Evolutionary conservation across 2,329 filamentous ascomycete genomes (phyloP), one percentile per base, ranked within the genome.

Genomic region (Diaporthe humulicola): DNA sequence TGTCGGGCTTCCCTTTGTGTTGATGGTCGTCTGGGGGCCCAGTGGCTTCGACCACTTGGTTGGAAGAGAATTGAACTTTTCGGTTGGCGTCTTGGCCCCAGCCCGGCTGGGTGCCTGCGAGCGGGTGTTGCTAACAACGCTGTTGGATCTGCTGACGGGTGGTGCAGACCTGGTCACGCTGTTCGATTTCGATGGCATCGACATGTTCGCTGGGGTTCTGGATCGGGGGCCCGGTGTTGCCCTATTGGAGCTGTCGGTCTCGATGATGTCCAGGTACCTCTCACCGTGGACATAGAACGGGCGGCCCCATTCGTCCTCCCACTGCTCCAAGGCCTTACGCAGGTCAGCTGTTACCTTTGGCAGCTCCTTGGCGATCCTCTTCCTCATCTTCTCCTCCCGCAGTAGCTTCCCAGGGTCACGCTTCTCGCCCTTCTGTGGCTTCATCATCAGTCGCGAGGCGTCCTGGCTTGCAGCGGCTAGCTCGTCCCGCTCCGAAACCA

Each of bases 361-460:
- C 40, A 99, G 87, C 81, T 99, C 97, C 84, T 98, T 99, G 36
- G 96, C 90, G 76, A 99, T 98, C 74, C 96, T 91, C 90, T 99
- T 99, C 75, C 97, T 92, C 95, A 98, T 98, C 89, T 98, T 99
- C 86, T 99, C 97, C 82, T 99, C 97, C 40, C 97, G 91, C 70
- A 99, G 88, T 22, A 99, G 89, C 85, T 98, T 97, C 69, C 95
- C 96, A 3, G 97, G 97, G 81, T 99, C 97, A 77, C 97, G 94
- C 84, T 93, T 95, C 86, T 98, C 96, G 72, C 96, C 96, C 86
- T 98, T 98, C 78, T 95, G 93, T 3, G 96, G 96, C 76, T 96
- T 95, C 79, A 92, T 91, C 93, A 98, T 95, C 40, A 99, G 88
- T 58, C 97, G 93, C 9, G 96, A 98, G 19, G 97, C 96, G 83